phyloP scores from a whole-genome alignment of 2,329 filamentous ascomycete species.

The Botrytis byssoidea region DNA sequence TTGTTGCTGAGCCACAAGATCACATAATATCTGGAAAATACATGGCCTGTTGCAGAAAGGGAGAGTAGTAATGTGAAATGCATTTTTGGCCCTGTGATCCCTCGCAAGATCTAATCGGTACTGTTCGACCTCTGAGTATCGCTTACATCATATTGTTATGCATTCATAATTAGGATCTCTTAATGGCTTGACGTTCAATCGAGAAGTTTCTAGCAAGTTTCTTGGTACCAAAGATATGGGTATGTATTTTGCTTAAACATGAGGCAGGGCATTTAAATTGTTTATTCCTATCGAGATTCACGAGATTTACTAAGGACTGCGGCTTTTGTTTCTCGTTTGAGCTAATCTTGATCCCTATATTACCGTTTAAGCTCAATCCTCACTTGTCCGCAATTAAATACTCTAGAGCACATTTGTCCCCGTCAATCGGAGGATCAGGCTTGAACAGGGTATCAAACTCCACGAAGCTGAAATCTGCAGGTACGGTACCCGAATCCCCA shows the following conservation, averaged over 20 bases:
- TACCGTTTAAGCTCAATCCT: not conserved
- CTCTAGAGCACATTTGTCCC: too few relatives aligned
- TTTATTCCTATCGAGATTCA: not conserved
- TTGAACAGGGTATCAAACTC: not conserved
- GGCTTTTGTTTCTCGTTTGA: not conserved
- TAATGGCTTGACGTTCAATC: not conserved
- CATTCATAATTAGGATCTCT: not conserved
- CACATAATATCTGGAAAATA: not conserved
- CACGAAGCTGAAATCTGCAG: not conserved
- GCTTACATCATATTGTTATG: not conserved
- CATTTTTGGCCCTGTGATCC: not conserved
- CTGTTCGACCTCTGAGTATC: not conserved
- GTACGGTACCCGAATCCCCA: not conserved
- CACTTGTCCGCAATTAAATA: too few relatives aligned
- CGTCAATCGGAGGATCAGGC: not conserved
- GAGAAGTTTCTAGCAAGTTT: too few relatives aligned
- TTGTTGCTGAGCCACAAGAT: not conserved
- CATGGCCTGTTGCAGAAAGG: not conserved
- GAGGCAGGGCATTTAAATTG: not conserved
- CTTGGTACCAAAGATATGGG: too few relatives aligned
- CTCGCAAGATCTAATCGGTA: not conserved
- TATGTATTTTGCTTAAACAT: not conserved
- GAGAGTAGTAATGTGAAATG: not conserved
- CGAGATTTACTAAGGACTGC: not conserved
- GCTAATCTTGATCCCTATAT: not conserved